phyloP scores from a whole-genome alignment of 306 rosid species.

The Myrica gale region DNA sequence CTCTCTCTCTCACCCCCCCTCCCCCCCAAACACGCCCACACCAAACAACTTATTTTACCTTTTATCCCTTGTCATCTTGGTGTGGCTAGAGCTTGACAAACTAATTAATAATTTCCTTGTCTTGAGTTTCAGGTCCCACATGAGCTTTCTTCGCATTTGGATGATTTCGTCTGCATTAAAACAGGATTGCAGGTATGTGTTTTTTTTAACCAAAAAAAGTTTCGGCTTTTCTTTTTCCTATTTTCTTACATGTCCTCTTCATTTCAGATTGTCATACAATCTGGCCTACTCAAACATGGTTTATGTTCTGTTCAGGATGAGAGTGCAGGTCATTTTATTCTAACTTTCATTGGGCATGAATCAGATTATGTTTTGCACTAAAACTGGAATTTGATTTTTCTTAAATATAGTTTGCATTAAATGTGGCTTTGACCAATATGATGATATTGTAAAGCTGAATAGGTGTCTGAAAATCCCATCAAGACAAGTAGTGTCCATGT shows the following conservation, averaged over 20 bases:
- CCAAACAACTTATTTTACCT: slow-evolving; percentile 7
- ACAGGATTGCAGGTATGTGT: slow-evolving; percentile 76
- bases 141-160: slow-evolving; percentile 60
- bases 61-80: slow-evolving; percentile 14
- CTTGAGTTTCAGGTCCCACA: slow-evolving; percentile 63
- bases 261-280: slow-evolving; percentile 64
- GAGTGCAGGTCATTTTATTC: slow-evolving; percentile 66
- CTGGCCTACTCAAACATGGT: slow-evolving; percentile 67
- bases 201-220: slow-evolving; percentile 5
- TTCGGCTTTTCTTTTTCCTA: slow-evolving; percentile 12
- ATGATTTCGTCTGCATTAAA: slow-evolving; percentile 73
- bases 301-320: slow-evolving; percentile 88
- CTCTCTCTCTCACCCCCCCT: background rate
- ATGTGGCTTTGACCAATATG: background rate
- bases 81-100: background rate
- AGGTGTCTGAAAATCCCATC: background rate
- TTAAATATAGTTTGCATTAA: background rate
- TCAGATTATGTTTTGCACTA: background rate
- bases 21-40: background rate
- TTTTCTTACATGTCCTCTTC: slow-evolving; percentile 30
- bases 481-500: background rate
- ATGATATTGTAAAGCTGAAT: background rate
- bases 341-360: background rate
- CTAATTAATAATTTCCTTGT: slow-evolving; percentile 20
- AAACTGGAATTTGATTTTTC: background rate